phyloP scores from a whole-genome alignment of 192 early-diverging fungal genomes.

The Jimgerdemannia lactiflua region DNA sequence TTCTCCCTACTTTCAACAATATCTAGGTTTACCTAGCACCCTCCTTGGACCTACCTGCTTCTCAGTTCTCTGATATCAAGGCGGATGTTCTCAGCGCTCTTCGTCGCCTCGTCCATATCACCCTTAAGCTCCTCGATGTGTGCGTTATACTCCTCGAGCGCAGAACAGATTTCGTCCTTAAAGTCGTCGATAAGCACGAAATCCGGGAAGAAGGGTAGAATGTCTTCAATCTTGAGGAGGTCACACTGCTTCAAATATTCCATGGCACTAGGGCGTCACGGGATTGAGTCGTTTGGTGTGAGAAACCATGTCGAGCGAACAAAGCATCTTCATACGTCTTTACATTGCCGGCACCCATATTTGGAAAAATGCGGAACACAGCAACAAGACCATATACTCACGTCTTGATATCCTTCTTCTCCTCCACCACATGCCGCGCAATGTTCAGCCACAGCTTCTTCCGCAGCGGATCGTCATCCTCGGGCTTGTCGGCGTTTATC shows the following conservation, averaged over 20 bases:
- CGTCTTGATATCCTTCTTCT: constrained; percentile 81
- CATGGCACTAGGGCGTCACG: constrained; percentile 61
- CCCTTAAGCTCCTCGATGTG: constrained; percentile 84
- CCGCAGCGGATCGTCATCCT: constrained; percentile 77
- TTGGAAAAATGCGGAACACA: too few relatives aligned
- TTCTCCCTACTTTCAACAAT: too few relatives aligned
- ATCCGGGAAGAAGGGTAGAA: constrained; percentile 96
- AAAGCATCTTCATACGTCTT: not conserved
- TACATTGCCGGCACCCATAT: not conserved
- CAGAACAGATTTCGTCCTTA: constrained; percentile 91
- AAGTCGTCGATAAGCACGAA: constrained; percentile 98
- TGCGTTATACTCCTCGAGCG: constrained; percentile 90
- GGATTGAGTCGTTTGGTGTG: too few relatives aligned
- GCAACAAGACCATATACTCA: constrained; percentile 21
- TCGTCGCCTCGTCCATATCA: constrained; percentile 96
- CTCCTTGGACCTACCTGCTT: constrained; percentile 54
- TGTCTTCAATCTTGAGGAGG: constrained; percentile 90
- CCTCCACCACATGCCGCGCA: constrained; percentile 85
- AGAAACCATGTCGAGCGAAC: constrained; percentile 1
- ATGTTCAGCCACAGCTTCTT: constrained; percentile 94
- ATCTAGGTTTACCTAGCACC: too few relatives aligned
- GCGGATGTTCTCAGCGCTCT: constrained; percentile 89
- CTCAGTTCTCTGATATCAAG: constrained; percentile 85
- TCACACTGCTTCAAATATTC: constrained; percentile 78
- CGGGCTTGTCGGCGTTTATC: constrained; percentile 91